Base-by-base conservation (phyloP, 352 stramenopile genomes). In the Globisporangium irregulare region DNA sequence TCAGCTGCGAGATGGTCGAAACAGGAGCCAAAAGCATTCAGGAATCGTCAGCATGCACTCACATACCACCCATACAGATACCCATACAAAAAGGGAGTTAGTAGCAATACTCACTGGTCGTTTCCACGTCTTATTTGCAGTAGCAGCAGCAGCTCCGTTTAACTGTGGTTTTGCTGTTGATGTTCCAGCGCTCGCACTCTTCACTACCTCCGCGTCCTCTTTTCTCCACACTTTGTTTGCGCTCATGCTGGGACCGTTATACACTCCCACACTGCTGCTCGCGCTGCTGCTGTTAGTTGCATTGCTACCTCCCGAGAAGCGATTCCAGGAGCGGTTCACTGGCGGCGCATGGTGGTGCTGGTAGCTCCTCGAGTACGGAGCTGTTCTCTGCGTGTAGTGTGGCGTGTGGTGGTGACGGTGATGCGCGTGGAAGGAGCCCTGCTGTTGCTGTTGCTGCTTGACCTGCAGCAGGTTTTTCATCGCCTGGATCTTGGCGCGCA, bases 401-500 rank as follows among this genome's bases (percentile, higher is more conserved):
- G 46, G 36, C 29, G 36, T 25, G 62, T 55, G 53, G 4, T 32
- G 56, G 4, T 5, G 32, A 34, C 48, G 32, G 7, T 46, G 38
- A 29, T 58, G 15, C 53, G 43, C 5, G 20, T 48, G 63, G 27
- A 63, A 34, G 38, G 29, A 38, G 36, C 14, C 48, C 27, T 62
- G 53, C 53, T 68, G 64, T 27, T 65, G 59, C 24, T 54, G n/a
- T 20, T 53, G 57, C 48, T 76, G 58, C 59, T 84, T 87, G n/a
- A 64, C 82, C 34, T 85, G 78, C 62, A 94, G 65, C 22, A 93
- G 70, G 67, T 92, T 94, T 69, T 86, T 89, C 73, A 94, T 87
- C 34, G 86, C 86, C 72, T 92, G 83, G 73, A 94, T 94, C 64
- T 92, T 91, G 59, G 86, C 84, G 56, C 85, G 84, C 73, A 94